Evolutionary conservation across 768 basidiomycete genomes (phyloP), one percentile per base, ranked within the genome.

Genomic region (Leccinum truebloodii): DNA sequence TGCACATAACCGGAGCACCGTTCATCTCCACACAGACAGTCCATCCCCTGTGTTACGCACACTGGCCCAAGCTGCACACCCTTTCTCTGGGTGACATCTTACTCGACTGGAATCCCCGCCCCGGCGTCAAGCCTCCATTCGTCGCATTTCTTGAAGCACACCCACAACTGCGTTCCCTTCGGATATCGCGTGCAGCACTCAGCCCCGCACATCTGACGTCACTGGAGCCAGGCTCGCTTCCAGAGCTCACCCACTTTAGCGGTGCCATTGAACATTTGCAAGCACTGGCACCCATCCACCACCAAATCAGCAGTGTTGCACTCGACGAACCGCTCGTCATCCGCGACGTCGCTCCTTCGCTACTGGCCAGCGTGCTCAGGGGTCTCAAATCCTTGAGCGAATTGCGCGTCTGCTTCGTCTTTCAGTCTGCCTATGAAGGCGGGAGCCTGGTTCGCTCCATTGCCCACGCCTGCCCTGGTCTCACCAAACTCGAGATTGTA

Each of bases 391-490:
- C 77, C 5, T 79, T 92, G 26, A 80, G 77, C 13, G 80, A 84
- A 44, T 77, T 92, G 58, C 85, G 81, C 56, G 82, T 91, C 48
- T 77, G 83, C 16, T 91, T 91, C 68, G 80, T 83, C 41, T 80
- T 91, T 54, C 87, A 90, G 66, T 86, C 85, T 2, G 85, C 86
- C 67, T 90, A 90, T 67, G 89, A 92, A 64, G 86, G 87, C 66
- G 86, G 84, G 28, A 85, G 85, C 64, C 75, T 90, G 59, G 77
- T 92, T 35, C 83, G 87, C 50, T 85, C 86, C 4, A 80, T 92
- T 59, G 83, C 85, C 55, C 75, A 83, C 13, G 81, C 86, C 1
- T 90, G 89, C 66, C 89, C 89, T 12, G 80, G 81, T 55, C 77
- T 92, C 39, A 78, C 76, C 35, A 82, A 86, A 67, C 77, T 92